Base-by-base conservation (phyloP, 2,329 filamentous ascomycete genomes). In the Microdochium bolleyi region DNA sequence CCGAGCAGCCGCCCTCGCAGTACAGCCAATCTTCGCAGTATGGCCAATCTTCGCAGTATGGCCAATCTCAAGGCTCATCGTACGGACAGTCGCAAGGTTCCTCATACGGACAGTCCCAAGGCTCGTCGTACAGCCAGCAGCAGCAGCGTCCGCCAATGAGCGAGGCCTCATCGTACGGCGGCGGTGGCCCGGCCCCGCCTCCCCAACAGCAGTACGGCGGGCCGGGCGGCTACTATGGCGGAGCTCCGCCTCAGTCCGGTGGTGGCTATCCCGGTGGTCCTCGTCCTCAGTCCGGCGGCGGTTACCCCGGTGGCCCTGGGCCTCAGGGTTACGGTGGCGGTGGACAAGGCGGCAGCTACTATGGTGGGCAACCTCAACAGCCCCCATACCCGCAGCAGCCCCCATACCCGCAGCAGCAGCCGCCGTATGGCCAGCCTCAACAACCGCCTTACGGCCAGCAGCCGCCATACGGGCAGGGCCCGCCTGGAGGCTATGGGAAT, bases 31-130 rank as follows among this genome's bases (percentile, higher is more conserved):
- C 27, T 14, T 57, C 58, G 27, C 53, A 52, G 22, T 57, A 57
- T 41, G 57, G 57, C 1, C 62, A 65, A 54, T 55, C 52, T 50
- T 56, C 59, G 16, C 56, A 50, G 22, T 55, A 55, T 27, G 49
- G 52, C n/a, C 52, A 52, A 32, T 48, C 49, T 48, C 51, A 50
- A 4, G 46, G 50, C 10, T 46, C 41, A 19, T 19, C 16, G 25
- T 49, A 53, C 24, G 48, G 49, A 9, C 54, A 49, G 37, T 44
- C 41, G 10, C 32, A 24, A 24, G 21, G 16, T 9, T 8, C 44
- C 11, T 27, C 44, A 24, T 48, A 48, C 16, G 44, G 44, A 7
- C 44, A 48, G 19, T 21, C 44, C 24, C n/a, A n/a, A n/a, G n/a
- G n/a, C n/a, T n/a, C n/a, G n/a, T n/a, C n/a, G n/a, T n/a, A n/a